A percentile compares a stretch with the other conserved stretches of the same genome.
These are phyloP conservation scores for Rhodotorula diobovata DNA, from an alignment of 768 basidiomycete species.

Conservation along the genomic window DNA sequence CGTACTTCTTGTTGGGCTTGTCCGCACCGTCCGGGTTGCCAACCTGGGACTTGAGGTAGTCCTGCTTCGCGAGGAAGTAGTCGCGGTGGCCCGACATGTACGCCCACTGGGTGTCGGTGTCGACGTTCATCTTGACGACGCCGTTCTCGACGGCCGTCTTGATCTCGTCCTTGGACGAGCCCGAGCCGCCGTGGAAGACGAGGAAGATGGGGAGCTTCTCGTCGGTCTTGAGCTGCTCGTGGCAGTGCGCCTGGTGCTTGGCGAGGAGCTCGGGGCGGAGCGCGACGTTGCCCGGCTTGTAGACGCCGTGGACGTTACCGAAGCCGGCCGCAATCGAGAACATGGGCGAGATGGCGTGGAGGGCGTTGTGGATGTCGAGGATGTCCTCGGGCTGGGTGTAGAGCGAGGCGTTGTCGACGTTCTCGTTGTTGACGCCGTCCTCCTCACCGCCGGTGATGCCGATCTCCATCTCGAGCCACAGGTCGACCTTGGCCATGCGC, in stretches of 20 bases:
- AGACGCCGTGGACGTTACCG: slow-evolving; percentile 98
- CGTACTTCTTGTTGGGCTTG: slow-evolving; percentile 93
- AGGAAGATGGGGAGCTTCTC: slow-evolving; percentile 81
- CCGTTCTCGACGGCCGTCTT: slow-evolving; percentile 81
- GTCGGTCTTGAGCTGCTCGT: slow-evolving; percentile 61
- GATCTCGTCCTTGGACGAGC: slow-evolving; percentile 94
- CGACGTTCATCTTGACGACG: slow-evolving; percentile 92
- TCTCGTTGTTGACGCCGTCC: slow-evolving; percentile 96
- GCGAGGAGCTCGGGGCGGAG: slow-evolving; percentile 84
- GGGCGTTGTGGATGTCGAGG: slow-evolving; percentile 80
- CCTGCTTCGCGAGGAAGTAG: slow-evolving; percentile 78
- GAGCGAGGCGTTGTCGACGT: slow-evolving; percentile 82
- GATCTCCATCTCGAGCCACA: slow-evolving; percentile 99
- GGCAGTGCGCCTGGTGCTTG: slow-evolving; percentile 79
- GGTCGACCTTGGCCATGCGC: slow-evolving; percentile 82
- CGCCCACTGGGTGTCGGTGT: slow-evolving; percentile 61
- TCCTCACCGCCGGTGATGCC: slow-evolving; percentile 99
- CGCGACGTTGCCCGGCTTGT: slow-evolving; percentile 96
- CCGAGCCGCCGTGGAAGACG: slow-evolving; percentile 99
- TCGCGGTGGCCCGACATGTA: slow-evolving; percentile 61
- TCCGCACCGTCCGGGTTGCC: slow-evolving; percentile 95
- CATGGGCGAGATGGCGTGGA: slow-evolving; percentile 77
- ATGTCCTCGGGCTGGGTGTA: slow-evolving; percentile 98
- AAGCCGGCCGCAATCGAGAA: slow-evolving; percentile 98
- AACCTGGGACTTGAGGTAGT: slow-evolving; percentile 81